These are phyloP conservation scores for Phytophthora sp. DNA, from an alignment of 352 stramenopile species.

Conservation along the genomic window DNA sequence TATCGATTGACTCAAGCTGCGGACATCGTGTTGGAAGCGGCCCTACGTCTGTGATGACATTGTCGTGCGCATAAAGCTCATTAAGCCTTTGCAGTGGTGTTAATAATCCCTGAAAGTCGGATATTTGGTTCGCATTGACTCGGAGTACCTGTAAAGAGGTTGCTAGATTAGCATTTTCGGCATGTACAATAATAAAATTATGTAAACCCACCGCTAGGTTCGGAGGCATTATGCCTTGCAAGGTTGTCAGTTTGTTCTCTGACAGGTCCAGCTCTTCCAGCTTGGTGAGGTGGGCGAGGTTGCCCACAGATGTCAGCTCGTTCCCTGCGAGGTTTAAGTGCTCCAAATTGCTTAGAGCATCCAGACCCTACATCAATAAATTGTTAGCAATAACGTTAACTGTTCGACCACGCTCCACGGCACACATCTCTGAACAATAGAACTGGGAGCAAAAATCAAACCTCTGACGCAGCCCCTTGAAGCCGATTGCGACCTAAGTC, in stretches of 20 bases:
- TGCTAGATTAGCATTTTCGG: neutral
- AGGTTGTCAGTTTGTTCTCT: conserved; percentile 57
- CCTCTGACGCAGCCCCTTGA: conserved; percentile 45
- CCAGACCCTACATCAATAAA: conserved; percentile 48
- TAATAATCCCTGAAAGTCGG: conserved; percentile 46
- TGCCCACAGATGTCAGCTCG: conserved; percentile 56
- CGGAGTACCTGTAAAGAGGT: conserved; percentile 49
- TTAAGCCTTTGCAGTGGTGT: conserved; percentile 51
- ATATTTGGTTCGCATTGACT: conserved; percentile 56
- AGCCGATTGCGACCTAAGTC: conserved; percentile 75
- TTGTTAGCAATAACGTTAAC: too few species aligned
- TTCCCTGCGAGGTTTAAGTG: conserved; percentile 75
- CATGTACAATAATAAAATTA: neutral
- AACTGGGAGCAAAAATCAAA: conserved; percentile 20
- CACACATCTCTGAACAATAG: neutral
- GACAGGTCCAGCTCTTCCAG: conserved; percentile 76
- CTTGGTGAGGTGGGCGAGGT: conserved; percentile 67
- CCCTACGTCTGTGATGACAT: conserved; percentile 46
- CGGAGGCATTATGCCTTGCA: conserved; percentile 59
- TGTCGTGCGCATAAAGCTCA: conserved; percentile 75
- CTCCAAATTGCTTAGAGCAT: conserved; percentile 59
- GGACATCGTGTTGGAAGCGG: conserved; percentile 41
- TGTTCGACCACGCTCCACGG: too few species aligned
- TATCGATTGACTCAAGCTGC: conserved; percentile 73
- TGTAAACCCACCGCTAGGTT: conserved; percentile 49